Base-by-base conservation (phyloP, 1,284 basidiomycete genomes). In the Fistulinella cinereoalba region DNA sequence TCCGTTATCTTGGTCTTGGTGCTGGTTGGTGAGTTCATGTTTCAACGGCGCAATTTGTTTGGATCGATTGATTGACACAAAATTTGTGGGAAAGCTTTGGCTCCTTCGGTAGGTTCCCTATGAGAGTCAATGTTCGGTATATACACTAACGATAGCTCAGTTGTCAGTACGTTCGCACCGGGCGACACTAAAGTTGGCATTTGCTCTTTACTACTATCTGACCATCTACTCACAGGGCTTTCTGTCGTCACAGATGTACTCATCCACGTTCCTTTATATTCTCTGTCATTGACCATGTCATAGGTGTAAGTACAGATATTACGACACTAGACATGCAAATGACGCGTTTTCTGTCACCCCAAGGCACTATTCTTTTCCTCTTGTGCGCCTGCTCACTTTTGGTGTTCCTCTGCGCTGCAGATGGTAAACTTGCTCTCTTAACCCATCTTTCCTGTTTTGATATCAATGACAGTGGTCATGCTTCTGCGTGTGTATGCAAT, bases 1-100 rank as follows among this genome's bases (percentile, higher is more conserved):
- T 47, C 36, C 46, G 46, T 28, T 47, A 47, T 15, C 10, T 28
- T 19, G 46, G 46, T 15, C 28, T 44, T 18, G 25, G 24, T 39
- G 13, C 15, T 1, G 11, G 24, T 27, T 22, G 16, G 19, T 46
- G 25, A 9, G 44, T 43, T 25, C 16, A 24, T 24, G 15, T 28
- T 25, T 23, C 22, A 29, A 33, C 5, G 8, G 7, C 24, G 6
- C 16, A n/a, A 6, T 34, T 16, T n/a, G 19, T 38, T n/a, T 5
- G 24, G 9, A 7, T 2, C n/a, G 23, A 8, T 15, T 37, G 16
- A 37, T 3, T 0, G 10, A 23, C n/a, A 10, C 25, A 27, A 12
- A 7, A 28, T 21, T n/a, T n/a, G n/a, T n/a, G n/a, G 1, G 3
- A 12, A 28, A 47, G 46, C 4, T 22, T 18, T 12, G 23, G 18